Evolutionary conservation across 1,284 basidiomycete genomes (phyloP).

Genomic region (Tilletia walkeri): DNA sequence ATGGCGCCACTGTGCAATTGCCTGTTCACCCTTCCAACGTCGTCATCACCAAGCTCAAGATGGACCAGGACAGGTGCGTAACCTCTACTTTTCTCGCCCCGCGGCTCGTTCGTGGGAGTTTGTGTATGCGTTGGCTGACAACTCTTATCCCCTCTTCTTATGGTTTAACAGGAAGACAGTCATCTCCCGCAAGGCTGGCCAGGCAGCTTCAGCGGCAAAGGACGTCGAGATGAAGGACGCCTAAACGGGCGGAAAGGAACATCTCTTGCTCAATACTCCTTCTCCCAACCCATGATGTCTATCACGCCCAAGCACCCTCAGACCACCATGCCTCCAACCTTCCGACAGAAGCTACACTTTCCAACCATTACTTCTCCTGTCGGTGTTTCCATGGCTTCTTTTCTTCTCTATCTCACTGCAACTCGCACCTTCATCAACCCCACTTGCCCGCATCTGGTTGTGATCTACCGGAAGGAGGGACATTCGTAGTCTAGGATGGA

Average conservation of each 20-base stretch:
- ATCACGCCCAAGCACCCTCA: background rate
- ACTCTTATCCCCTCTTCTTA: background rate
- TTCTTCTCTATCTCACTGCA: too few relatives aligned
- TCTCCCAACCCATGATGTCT: background rate
- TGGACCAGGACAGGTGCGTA: slow-evolving; percentile 54
- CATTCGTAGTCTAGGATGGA: too few relatives aligned
- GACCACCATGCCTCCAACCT: background rate
- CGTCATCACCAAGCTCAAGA: slow-evolving; percentile 66
- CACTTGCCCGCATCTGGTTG: too few relatives aligned
- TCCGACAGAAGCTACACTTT: background rate
- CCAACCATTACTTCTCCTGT: background rate
- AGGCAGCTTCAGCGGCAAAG: slow-evolving; percentile 14
- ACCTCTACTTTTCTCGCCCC: background rate
- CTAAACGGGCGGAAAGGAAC: background rate
- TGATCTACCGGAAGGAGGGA: too few relatives aligned
- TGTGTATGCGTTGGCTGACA: background rate
- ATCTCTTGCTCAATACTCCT: background rate
- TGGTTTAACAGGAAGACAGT: slow-evolving; percentile 33
- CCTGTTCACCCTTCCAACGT: slow-evolving; percentile 97
- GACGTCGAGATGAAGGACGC: slow-evolving; percentile 23
- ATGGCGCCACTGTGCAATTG: slow-evolving; percentile 88
- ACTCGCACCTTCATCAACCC: too few relatives aligned
- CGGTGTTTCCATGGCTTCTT: background rate
- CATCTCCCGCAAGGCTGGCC: slow-evolving; percentile 49
- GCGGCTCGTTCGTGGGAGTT: background rate